These are phyloP conservation scores for Allomyces javanicus DNA, from an alignment of 192 early-diverging fungal genomes.

Conservation along the genomic window DNA sequence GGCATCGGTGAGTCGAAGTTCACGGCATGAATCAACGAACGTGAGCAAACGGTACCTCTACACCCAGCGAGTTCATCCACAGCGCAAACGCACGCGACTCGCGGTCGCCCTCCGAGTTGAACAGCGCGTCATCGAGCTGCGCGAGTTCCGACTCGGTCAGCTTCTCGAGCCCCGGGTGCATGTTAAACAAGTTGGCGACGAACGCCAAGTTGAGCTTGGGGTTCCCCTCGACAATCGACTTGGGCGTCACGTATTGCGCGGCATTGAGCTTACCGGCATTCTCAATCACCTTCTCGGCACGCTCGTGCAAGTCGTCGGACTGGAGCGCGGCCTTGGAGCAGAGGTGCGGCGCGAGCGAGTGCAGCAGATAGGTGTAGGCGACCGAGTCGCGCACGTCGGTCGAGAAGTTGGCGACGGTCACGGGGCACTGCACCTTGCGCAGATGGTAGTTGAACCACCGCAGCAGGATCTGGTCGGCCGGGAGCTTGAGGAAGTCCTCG, in stretches of 20 bases:
- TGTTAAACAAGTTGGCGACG: conserved; percentile 96
- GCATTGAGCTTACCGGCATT: conserved; percentile 85
- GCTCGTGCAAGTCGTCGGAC: conserved; percentile 46
- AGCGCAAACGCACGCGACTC: conserved; percentile 70
- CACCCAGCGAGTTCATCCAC: conserved; percentile 94
- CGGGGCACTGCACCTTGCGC: conserved; percentile 71
- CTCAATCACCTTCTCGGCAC: conserved; percentile 76
- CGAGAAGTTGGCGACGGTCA: conserved; percentile 69
- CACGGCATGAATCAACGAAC: too few species aligned
- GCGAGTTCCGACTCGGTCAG: conserved; percentile 79
- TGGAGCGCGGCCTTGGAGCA: conserved; percentile 69
- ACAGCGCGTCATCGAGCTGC: conserved; percentile 55
- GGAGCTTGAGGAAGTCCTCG: conserved; percentile 82
- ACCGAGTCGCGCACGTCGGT: conserved; percentile 85
- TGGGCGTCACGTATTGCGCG: conserved; percentile 83
- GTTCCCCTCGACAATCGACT: conserved; percentile 87
- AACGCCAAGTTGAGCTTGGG: conserved; percentile 97
- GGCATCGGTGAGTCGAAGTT: too few species aligned
- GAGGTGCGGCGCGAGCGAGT: conserved; percentile 64
- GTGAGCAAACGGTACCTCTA: conserved; percentile 24
- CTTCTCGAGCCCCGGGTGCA: conserved; percentile 79
- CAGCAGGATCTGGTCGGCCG: conserved; percentile 88
- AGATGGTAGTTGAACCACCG: conserved; percentile 99
- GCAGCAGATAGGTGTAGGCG: conserved; percentile 84
- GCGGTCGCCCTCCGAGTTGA: conserved; percentile 26